phyloP scores from a whole-genome alignment of 768 basidiomycete species.

The Auriscalpium vulgare region DNA sequence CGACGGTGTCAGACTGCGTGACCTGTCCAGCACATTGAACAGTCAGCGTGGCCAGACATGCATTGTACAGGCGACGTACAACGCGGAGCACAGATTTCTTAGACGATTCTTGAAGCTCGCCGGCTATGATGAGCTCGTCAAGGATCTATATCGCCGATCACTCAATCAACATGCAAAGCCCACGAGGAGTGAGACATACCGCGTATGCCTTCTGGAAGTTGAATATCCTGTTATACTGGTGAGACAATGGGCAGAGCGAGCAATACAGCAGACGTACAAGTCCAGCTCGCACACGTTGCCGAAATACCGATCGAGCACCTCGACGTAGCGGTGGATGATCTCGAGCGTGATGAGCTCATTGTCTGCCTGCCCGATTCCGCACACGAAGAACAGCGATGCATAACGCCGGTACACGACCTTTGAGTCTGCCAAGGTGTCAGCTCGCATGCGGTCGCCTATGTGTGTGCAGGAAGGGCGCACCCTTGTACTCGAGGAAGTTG shows the following conservation, averaged over 20 bases:
- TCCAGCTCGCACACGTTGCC: slow-evolving; percentile 94
- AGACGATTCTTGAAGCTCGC: slow-evolving; percentile 90
- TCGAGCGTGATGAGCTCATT: slow-evolving; percentile 92
- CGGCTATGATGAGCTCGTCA: slow-evolving; percentile 89
- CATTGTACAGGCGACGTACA: slow-evolving; percentile 24
- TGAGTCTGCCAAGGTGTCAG: slow-evolving; percentile 33
- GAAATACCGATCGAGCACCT: slow-evolving; percentile 78
- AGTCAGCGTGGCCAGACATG: neutral
- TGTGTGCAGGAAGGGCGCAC: slow-evolving; percentile 31
- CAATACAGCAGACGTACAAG: slow-evolving; percentile 45
- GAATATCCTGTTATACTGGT: slow-evolving; percentile 62
- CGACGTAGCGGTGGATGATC: slow-evolving; percentile 90
- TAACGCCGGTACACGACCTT: slow-evolving; percentile 95
- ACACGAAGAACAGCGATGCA: slow-evolving; percentile 92
- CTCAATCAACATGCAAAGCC: neutral
- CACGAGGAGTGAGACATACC: slow-evolving; percentile 30
- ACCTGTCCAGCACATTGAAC: slow-evolving; percentile 39
- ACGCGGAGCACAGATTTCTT: slow-evolving; percentile 62
- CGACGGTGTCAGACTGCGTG: slow-evolving; percentile 75
- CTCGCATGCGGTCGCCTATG: neutral
- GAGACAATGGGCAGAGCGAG: neutral
- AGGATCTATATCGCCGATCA: slow-evolving; percentile 49
- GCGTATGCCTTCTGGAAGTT: slow-evolving; percentile 96
- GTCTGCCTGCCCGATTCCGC: slow-evolving; percentile 73
- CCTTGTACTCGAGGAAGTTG: slow-evolving; percentile 96